Evolutionary conservation across 257 asterid genomes (phyloP).

Genomic region (Jacaranda copaia): DNA sequence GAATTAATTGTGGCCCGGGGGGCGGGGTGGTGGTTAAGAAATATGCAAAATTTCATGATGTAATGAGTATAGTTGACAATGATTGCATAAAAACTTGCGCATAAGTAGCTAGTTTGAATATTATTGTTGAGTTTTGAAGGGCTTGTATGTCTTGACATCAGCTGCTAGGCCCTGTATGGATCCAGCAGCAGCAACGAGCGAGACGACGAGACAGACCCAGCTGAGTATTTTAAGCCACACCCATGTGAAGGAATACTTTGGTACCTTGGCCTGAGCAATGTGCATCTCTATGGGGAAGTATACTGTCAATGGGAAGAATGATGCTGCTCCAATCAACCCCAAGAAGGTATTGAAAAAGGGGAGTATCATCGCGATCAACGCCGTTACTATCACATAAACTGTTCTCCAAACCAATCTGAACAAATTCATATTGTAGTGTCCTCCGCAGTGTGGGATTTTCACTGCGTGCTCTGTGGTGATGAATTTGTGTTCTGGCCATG

Average conservation of each 20-base stretch:
- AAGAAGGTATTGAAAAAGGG: conserved; percentile 64
- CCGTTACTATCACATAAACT: conserved; percentile 48
- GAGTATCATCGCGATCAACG: conserved; percentile 64
- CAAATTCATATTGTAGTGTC: conserved; percentile 36
- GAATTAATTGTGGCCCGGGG: not conserved
- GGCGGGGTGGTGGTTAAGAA: too few species aligned
- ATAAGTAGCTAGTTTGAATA: not conserved
- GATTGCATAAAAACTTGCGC: not conserved
- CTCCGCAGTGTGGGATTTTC: conserved; percentile 39
- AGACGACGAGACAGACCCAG: conserved; percentile 58
- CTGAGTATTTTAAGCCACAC: conserved; percentile 59
- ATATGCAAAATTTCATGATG: not conserved
- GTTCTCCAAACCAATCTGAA: conserved; percentile 66
- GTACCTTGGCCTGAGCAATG: conserved; percentile 58
- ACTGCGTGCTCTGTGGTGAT: conserved; percentile 45
- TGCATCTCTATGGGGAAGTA: conserved; percentile 69
- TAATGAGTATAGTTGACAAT: too few species aligned
- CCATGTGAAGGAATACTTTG: conserved; percentile 57
- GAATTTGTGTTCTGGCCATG: conserved; percentile 58
- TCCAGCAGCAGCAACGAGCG: conserved; percentile 67
- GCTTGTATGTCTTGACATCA: conserved; percentile 55
- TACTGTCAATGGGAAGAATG: conserved; percentile 61
- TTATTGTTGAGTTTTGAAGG: conserved; percentile 45
- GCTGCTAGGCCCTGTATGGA: conserved; percentile 57
- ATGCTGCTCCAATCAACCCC: conserved; percentile 63